A percentile compares a stretch with the other conserved stretches of the same genome.
Evolutionary conservation across 148 eudicot species (phyloP).

Genomic region (Diospyros kaki): DNA sequence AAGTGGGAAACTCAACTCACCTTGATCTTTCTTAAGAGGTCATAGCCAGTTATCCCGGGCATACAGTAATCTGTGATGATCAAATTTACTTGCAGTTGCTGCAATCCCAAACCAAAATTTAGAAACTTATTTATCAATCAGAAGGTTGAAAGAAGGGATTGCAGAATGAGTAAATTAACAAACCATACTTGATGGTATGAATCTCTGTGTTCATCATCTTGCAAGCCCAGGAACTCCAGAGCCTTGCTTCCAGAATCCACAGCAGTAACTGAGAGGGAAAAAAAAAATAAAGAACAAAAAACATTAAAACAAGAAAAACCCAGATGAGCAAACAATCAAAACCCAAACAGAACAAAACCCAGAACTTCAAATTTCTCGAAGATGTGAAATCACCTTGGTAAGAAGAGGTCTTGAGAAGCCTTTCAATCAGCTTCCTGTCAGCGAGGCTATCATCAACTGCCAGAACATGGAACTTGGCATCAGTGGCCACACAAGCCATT

Average conservation of each 20-base stretch:
- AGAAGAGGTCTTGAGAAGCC: slow-evolving; percentile 60
- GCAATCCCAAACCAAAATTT: background rate
- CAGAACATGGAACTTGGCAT: slow-evolving; percentile 50
- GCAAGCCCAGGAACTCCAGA: slow-evolving; percentile 55
- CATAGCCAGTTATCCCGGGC: slow-evolving; percentile 72
- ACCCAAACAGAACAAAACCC: background rate
- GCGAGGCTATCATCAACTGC: slow-evolving; percentile 66
- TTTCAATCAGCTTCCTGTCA: slow-evolving; percentile 58
- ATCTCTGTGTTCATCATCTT: slow-evolving; percentile 19
- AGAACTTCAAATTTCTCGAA: background rate
- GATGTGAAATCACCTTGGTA: slow-evolving; percentile 38
- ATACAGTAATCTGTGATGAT: slow-evolving; percentile 67
- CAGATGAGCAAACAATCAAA: background rate
- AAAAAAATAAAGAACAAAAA: too few species aligned
- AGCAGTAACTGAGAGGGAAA: slow-evolving; percentile 42
- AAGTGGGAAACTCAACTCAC: slow-evolving; percentile 12
- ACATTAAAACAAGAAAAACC: background rate
- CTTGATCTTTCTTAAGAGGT: slow-evolving; percentile 60
- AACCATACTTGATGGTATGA: slow-evolving; percentile 10
- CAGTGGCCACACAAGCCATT: slow-evolving; percentile 13
- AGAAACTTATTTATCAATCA: background rate
- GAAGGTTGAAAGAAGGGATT: too few species aligned
- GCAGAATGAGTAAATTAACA: background rate
- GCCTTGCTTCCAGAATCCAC: slow-evolving; percentile 74
- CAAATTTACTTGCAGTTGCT: slow-evolving; percentile 49